A percentile compares a stretch with the other conserved stretches of the same genome.
Conservation (phyloP, 106 monocot genomes). For the Dendrobium officinale region DNA sequence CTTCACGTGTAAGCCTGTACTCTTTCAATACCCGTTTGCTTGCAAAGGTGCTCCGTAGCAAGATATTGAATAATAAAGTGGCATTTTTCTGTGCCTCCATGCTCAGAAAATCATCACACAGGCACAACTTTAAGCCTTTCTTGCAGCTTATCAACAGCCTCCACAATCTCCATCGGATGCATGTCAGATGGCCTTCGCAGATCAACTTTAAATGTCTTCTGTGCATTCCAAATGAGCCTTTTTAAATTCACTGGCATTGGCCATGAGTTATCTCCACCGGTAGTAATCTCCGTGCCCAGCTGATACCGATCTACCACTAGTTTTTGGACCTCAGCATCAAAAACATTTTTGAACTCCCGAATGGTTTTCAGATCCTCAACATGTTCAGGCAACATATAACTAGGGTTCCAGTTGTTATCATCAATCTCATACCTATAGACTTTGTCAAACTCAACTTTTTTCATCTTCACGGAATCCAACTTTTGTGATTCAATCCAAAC, state of each 20-base stretch:
- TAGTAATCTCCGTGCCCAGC: conserved; percentile 84
- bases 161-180: conserved; percentile 99
- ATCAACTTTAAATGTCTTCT: conserved; percentile 95
- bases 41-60: conserved; percentile 94
- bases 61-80: conserved; percentile 89
- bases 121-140: conserved; percentile 97
- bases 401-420: conserved; percentile 80
- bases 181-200: conserved; percentile 87
- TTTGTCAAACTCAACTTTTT: conserved; percentile 70
- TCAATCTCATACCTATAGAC: conserved; percentile 83
- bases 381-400: conserved; percentile 87
- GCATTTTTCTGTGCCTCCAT: conserved; percentile 99
- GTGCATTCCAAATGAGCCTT: conserved; percentile 98
- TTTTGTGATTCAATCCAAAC: conserved; percentile 96
- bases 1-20: conserved; percentile 92
- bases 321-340: conserved; percentile 95
- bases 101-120: conserved; percentile 90
- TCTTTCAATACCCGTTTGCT: conserved; percentile 95
- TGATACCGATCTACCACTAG: conserved; percentile 80
- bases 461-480: conserved; percentile 94
- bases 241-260: conserved; percentile 94
- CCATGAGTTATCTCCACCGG: conserved; percentile 83
- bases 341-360: conserved; percentile 83
- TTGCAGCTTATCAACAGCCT: conserved; percentile 94
- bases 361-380: conserved; percentile 95